Conservation (phyloP, 306 rosid genomes). For the Cicer cuneatum region DNA sequence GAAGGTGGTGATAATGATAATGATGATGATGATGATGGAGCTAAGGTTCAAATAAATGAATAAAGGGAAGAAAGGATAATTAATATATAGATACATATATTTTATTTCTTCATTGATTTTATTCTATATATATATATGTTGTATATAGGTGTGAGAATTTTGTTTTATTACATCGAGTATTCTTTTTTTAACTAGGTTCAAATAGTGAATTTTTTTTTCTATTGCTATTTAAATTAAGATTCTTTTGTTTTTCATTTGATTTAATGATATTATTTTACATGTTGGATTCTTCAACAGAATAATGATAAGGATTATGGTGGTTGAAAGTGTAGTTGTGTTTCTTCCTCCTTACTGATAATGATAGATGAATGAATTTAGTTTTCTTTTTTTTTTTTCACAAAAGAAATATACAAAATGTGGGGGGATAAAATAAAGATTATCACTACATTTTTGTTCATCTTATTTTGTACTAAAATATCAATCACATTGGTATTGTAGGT, state of each 20-base stretch:
- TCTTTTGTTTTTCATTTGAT: conserved; percentile 21
- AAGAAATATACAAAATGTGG: no score
- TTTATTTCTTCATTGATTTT: conserved; percentile 44
- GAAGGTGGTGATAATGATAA: conserved; percentile 61
- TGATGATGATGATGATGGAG: conserved; percentile 60
- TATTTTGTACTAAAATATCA: no score
- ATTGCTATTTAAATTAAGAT: conserved; percentile 29
- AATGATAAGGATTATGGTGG: no score
- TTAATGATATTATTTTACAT: background rate
- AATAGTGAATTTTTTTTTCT: conserved; percentile 45
- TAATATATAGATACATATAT: conserved; percentile 10
- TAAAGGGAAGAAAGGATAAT: conserved; percentile 36
- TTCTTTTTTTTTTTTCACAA: no score
- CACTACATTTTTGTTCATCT: no score
- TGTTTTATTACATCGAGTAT: conserved; percentile 39
- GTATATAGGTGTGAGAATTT: conserved; percentile 43
- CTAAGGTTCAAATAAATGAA: conserved; percentile 44
- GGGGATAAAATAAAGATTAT: no score
- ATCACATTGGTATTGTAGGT: no score
- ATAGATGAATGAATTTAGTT: no score
- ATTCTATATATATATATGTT: conserved; percentile 36
- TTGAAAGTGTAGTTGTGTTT: no score
- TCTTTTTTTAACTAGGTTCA: conserved; percentile 41
- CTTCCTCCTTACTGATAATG: no score
- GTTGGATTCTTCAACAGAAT: background rate